These are phyloP conservation scores for Neofusicoccum sp. DNA, from an alignment of 2,329 filamentous ascomycete species.

Conservation along the genomic window DNA sequence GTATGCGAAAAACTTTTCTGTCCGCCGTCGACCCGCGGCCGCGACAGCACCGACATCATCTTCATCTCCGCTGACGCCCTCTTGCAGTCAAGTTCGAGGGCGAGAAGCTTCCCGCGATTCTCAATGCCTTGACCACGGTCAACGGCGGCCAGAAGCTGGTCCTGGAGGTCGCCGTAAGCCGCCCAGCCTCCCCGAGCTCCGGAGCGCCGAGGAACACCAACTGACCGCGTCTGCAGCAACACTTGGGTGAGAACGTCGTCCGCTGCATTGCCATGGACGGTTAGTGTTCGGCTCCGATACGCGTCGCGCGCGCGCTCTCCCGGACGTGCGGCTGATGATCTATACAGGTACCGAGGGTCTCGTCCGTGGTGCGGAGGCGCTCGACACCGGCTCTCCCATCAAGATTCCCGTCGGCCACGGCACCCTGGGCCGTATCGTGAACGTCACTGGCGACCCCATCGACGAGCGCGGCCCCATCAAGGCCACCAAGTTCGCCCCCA, in stretches of 20 bases:
- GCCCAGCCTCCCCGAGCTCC: constrained; percentile 11
- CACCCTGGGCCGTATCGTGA: constrained; percentile 98
- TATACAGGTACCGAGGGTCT: constrained; percentile 94
- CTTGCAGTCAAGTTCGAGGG: constrained; percentile 89
- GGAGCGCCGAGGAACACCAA: constrained; percentile 19
- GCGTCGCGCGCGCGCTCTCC: constrained; percentile 3
- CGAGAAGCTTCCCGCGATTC: constrained; percentile 91
- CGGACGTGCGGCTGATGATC: constrained; percentile 23
- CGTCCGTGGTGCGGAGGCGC: constrained; percentile 80
- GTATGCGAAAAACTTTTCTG: constrained; percentile 57
- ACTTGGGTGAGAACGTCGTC: constrained; percentile 98
- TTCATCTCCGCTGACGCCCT: constrained; percentile 32
- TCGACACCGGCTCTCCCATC: constrained; percentile 92
- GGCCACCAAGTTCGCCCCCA: constrained; percentile 79
- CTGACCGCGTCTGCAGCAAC: constrained; percentile 67
- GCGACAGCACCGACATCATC: constrained; percentile 18
- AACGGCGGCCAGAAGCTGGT: constrained; percentile 94
- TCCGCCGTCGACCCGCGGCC: constrained; percentile 4
- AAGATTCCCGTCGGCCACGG: constrained; percentile 90
- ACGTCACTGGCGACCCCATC: constrained; percentile 99
- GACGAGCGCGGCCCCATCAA: constrained; percentile 99
- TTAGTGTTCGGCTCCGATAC: constrained; percentile 48
- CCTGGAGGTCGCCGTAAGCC: constrained; percentile 86
- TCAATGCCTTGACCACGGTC: constrained; percentile 89
- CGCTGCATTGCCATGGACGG: constrained; percentile 99